These are phyloP conservation scores for Xanthoceras sorbifolium DNA, from an alignment of 345 rosid genomes.

Conservation along the genomic window DNA sequence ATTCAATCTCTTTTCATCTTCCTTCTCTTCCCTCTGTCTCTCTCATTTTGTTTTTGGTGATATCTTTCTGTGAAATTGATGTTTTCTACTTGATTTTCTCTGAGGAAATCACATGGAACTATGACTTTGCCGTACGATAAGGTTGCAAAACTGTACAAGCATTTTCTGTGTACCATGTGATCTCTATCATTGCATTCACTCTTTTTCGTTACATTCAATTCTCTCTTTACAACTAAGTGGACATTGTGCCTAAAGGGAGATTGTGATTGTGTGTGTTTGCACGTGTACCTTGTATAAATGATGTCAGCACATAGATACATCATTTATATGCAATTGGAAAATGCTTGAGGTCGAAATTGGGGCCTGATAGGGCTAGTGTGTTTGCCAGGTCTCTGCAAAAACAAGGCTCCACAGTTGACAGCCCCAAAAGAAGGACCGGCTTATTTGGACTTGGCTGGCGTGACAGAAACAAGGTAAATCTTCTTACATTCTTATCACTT, in stretches of 20 bases:
- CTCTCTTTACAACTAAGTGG: background rate
- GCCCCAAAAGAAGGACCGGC: constrained; percentile 52
- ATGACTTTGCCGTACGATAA: background rate
- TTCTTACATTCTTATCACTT: constrained; percentile 1
- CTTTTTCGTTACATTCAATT: background rate
- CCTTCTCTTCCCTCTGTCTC: background rate
- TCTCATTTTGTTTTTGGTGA: background rate
- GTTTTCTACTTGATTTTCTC: background rate
- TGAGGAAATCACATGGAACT: background rate
- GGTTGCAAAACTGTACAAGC: background rate
- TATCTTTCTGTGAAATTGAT: background rate
- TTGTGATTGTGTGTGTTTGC: background rate
- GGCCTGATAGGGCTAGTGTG: constrained; percentile 22
- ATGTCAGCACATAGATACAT: background rate
- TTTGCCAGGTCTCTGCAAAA: constrained; percentile 42
- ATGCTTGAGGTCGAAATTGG: background rate
- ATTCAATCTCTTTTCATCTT: background rate
- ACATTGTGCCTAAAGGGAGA: background rate
- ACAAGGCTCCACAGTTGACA: constrained; percentile 43
- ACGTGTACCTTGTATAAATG: background rate
- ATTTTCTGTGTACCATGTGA: background rate
- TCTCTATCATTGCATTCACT: background rate
- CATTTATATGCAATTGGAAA: background rate
- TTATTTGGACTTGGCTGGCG: constrained; percentile 82
- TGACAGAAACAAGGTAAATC: constrained; percentile 75